phyloP scores from a whole-genome alignment of 257 asterid species.

The Oldenlandia corymbosa region DNA sequence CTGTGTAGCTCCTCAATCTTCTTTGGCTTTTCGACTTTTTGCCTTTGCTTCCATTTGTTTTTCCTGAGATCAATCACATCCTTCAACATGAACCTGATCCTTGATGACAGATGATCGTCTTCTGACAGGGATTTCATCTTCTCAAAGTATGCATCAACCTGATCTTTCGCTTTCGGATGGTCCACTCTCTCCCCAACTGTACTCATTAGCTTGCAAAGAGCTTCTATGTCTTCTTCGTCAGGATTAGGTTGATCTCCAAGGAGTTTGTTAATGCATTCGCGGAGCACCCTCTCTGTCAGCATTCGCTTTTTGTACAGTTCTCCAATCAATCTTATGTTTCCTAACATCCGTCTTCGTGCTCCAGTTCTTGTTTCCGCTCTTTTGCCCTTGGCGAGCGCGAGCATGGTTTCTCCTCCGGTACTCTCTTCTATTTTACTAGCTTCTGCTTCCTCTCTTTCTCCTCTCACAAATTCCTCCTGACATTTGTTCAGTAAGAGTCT shows the following conservation, averaged over 20 bases:
- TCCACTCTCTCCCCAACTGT: conserved; percentile 34
- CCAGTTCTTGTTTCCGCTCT: conserved; percentile 24
- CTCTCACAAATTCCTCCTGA: conserved; percentile 35
- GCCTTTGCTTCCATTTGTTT: conserved; percentile 38
- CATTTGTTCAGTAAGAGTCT: conserved; percentile 30
- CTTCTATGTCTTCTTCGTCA: conserved; percentile 35
- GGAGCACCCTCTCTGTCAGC: conserved; percentile 35
- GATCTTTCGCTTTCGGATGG: conserved; percentile 28
- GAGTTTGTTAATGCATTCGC: conserved; percentile 31
- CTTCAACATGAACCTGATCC: conserved; percentile 34
- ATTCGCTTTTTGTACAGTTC: conserved; percentile 35
- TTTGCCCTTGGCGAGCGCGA: conserved; percentile 19
- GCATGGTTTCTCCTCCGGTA: conserved; percentile 19
- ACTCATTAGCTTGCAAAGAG: conserved; percentile 34
- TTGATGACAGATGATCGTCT: conserved; percentile 22
- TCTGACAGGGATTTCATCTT: conserved; percentile 21
- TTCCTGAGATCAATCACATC: conserved; percentile 36
- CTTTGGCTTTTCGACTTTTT: conserved; percentile 39
- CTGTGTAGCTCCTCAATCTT: conserved; percentile 32
- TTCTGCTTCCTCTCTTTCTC: conserved; percentile 33
- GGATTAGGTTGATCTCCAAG: conserved; percentile 29
- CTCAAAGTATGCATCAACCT: conserved; percentile 33
- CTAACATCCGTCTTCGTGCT: conserved; percentile 32
- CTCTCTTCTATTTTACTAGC: conserved; percentile 21
- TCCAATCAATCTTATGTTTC: conserved; percentile 38